Conservation (phyloP, 441 rosid genomes). For the Arabidopsis hybrid region DNA sequence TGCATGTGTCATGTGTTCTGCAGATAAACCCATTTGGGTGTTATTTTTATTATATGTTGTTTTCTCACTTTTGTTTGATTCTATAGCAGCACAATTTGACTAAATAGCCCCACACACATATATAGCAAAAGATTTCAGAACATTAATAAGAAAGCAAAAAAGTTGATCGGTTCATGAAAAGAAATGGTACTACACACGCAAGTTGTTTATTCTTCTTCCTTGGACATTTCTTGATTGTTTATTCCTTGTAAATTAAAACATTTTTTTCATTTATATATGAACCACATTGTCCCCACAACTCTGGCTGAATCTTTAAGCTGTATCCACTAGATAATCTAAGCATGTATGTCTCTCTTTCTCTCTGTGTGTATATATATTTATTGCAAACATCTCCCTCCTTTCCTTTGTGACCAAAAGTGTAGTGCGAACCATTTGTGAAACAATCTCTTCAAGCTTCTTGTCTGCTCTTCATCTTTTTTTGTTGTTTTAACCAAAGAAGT, state of each 20-base stretch:
- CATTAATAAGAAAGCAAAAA: constrained; percentile 21
- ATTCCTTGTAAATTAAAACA: constrained; percentile 27
- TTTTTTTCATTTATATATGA: constrained; percentile 28
- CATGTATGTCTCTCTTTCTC: constrained; percentile 9
- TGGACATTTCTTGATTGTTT: constrained; percentile 44
- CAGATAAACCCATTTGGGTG: constrained; percentile 39
- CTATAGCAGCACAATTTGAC: constrained; percentile 44
- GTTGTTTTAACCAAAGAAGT: constrained; percentile 11
- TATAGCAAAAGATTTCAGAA: constrained; percentile 28
- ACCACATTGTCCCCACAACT: constrained; percentile 45
- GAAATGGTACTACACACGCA: constrained; percentile 46
- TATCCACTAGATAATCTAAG: constrained; percentile 30
- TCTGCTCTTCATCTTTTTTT: constrained; percentile 12
- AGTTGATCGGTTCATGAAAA: constrained; percentile 43
- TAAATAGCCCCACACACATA: constrained; percentile 34
- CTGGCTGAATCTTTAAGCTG: constrained; percentile 36
- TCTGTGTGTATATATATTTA: neutral
- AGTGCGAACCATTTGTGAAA: constrained; percentile 30
- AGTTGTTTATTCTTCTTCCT: constrained; percentile 50
- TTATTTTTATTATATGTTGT: constrained; percentile 29
- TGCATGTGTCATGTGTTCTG: constrained; percentile 51
- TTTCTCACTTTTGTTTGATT: constrained; percentile 42
- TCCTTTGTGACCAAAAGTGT: constrained; percentile 17
- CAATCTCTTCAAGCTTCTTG: constrained; percentile 25
- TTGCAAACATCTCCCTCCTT: constrained; percentile 15